A percentile compares a stretch with the other conserved stretches of the same genome.
These are phyloP conservation scores for Neurospora sp. DNA, from an alignment of 495 filamentous ascomycete genomes.

Conservation along the genomic window DNA sequence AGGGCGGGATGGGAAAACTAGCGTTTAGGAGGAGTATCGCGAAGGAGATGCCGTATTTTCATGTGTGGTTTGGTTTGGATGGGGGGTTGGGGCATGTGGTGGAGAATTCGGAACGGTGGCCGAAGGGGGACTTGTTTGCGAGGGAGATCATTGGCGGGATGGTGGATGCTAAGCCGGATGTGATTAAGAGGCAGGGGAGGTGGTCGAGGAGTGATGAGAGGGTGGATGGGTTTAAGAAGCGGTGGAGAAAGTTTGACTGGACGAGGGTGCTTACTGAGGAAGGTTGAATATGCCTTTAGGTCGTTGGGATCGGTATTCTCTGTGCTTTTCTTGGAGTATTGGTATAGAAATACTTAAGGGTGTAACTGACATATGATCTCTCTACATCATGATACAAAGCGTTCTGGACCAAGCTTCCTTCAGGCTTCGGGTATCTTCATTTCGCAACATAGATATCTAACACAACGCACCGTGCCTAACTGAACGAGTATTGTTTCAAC, in stretches of 20 bases:
- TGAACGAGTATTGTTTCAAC: neutral
- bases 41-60: constrained; percentile 99
- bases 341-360: neutral
- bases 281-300: neutral
- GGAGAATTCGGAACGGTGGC: constrained; percentile 81
- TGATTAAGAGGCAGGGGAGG: constrained; percentile 83
- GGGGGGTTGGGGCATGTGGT: constrained; percentile 90
- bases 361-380: neutral
- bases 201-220: constrained; percentile 71
- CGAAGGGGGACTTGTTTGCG: constrained; percentile 86
- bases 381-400: neutral
- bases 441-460: neutral
- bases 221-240: constrained; percentile 68
- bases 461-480: neutral
- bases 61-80: constrained; percentile 90
- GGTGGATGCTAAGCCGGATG: constrained; percentile 71
- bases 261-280: constrained; percentile 60
- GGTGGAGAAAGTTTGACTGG: constrained; percentile 95
- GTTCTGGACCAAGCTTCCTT: neutral
- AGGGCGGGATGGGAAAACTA: constrained; percentile 61
- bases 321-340: neutral
- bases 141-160: constrained; percentile 89
- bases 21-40: constrained; percentile 77
- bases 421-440: neutral
- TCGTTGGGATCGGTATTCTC: neutral